phyloP scores from a whole-genome alignment of 306 rosid genomes.

The Pueraria montana region DNA sequence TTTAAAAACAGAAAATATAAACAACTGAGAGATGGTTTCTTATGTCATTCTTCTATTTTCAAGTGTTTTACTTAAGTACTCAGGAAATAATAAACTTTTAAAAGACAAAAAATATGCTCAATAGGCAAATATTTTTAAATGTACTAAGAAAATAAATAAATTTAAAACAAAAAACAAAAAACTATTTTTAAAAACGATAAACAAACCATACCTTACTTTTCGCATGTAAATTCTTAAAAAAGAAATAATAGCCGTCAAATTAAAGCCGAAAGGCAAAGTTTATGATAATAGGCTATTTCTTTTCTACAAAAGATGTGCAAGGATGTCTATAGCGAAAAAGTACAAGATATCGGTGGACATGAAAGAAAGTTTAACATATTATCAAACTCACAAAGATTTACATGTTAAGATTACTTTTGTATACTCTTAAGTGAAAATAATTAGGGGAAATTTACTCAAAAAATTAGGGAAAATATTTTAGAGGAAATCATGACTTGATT shows the following conservation, averaged over 20 bases:
- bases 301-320: conserved; percentile 1
- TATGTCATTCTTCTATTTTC: neutral
- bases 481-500: neutral
- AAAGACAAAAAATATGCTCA: neutral
- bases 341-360: neutral
- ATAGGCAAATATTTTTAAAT: neutral
- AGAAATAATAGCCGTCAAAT: neutral
- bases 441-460: no score
- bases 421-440: neutral
- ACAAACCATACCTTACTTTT: neutral
- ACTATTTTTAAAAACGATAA: neutral
- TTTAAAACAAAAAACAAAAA: neutral
- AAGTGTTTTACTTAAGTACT: neutral
- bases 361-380: neutral
- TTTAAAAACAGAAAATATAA: neutral
- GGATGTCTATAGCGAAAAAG: neutral
- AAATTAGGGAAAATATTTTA: neutral
- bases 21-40: neutral
- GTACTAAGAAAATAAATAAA: neutral
- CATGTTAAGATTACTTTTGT: neutral
- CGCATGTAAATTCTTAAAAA: neutral
- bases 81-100: neutral
- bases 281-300: neutral
- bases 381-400: neutral
- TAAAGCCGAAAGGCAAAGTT: conserved; percentile 7